These are phyloP conservation scores for Aquilaria malaccensis DNA, from an alignment of 345 rosid species.

Conservation along the genomic window DNA sequence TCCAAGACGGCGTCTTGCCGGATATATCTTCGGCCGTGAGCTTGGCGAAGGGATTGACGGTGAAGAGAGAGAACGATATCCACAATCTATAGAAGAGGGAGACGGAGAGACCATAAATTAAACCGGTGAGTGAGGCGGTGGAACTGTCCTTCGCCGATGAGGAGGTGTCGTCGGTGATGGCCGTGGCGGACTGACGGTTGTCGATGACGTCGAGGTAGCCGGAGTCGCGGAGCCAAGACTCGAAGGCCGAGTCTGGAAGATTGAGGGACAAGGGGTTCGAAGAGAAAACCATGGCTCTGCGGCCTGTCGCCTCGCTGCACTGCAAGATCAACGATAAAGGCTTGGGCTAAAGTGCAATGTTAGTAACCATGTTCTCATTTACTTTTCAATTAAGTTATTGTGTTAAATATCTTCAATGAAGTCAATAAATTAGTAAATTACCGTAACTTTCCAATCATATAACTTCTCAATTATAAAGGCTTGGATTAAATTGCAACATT, in stretches of 20 bases:
- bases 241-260: constrained; percentile 76
- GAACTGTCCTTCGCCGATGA: constrained; percentile 18
- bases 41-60: constrained; percentile 81
- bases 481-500: too few relatives aligned
- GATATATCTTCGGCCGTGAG: constrained; percentile 78
- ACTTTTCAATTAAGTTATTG: too few relatives aligned
- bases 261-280: constrained; percentile 64
- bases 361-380: too few relatives aligned
- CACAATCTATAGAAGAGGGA: constrained; percentile 34
- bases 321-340: too few relatives aligned
- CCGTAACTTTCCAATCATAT: too few relatives aligned
- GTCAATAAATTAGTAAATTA: too few relatives aligned
- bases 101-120: constrained; percentile 27
- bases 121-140: constrained; percentile 26
- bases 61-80: constrained; percentile 50
- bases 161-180: constrained; percentile 20
- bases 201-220: constrained; percentile 90
- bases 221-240: constrained; percentile 92
- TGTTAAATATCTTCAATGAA: too few relatives aligned
- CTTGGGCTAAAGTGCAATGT: too few relatives aligned
- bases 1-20: constrained; percentile 75
- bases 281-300: constrained; percentile 20
- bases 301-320: too few relatives aligned
- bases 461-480: too few relatives aligned
- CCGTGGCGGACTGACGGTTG: constrained; percentile 38